Conservation (phyloP, 225 moss, liverwort and hornwort genomes). For the Bryoerythrophyllum caledonicum region DNA sequence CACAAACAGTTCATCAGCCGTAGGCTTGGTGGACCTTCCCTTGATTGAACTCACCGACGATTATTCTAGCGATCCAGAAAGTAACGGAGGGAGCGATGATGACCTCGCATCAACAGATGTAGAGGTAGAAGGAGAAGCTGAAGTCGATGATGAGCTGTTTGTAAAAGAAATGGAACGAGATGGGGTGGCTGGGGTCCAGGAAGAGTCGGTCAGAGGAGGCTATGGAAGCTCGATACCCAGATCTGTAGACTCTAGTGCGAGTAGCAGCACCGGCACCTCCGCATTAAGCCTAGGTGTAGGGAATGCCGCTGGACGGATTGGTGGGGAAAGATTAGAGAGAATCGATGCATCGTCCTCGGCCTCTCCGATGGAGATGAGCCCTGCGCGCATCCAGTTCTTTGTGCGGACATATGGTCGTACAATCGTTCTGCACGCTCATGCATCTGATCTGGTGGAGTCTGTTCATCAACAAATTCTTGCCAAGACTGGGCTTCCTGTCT, state of each 20-base stretch:
- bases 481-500: conserved; percentile 88
- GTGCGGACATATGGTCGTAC: conserved; percentile 81
- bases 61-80: conserved; percentile 30
- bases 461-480: conserved; percentile 86
- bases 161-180: conserved; percentile 67
- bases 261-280: conserved; percentile 36
- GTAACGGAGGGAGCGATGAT: conserved; percentile 38
- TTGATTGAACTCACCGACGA: conserved; percentile 28
- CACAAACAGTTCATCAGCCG: conserved; percentile 26
- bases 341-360: conserved; percentile 20
- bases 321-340: conserved; percentile 37
- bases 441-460: conserved; percentile 80
- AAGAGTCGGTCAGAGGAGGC: conserved; percentile 53
- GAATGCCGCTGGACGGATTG: conserved; percentile 36
- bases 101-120: conserved; percentile 41
- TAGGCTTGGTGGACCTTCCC: conserved; percentile 27
- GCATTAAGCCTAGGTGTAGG: conserved; percentile 34
- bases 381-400: conserved; percentile 83
- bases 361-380: conserved; percentile 44
- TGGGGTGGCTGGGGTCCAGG: conserved; percentile 42
- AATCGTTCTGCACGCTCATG: conserved; percentile 76
- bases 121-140: conserved; percentile 59
- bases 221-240: conserved; percentile 36
- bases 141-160: conserved; percentile 45
- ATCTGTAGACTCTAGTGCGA: conserved; percentile 40